Evolutionary conservation across 805 yeast species (phyloP).

Genomic region (Metschnikowia reukaufii): DNA sequence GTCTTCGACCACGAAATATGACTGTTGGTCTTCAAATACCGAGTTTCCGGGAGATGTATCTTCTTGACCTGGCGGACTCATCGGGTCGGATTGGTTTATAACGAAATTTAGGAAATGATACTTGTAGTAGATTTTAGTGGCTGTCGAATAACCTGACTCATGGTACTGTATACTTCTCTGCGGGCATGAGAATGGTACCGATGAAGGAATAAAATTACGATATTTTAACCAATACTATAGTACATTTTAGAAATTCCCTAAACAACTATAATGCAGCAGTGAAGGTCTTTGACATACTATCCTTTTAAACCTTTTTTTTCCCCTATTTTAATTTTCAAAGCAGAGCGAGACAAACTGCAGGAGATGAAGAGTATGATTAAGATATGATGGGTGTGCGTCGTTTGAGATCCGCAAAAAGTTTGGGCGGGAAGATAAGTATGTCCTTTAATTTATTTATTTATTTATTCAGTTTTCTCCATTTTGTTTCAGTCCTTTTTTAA

Average conservation of each 20-base stretch:
- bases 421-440: too few relatives aligned
- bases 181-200: background rate
- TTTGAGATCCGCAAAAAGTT: too few relatives aligned
- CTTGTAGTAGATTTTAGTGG: background rate
- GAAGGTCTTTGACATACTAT: too few relatives aligned
- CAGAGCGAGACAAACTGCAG: too few relatives aligned
- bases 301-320: too few relatives aligned
- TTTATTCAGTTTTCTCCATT: too few relatives aligned
- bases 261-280: too few relatives aligned
- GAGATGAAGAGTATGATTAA: too few relatives aligned
- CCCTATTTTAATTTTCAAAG: too few relatives aligned
- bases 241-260: too few relatives aligned
- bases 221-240: background rate
- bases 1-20: slow-evolving; percentile 1
- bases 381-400: too few relatives aligned
- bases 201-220: background rate
- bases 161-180: slow-evolving; percentile 7
- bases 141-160: background rate
- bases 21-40: background rate
- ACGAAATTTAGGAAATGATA: background rate
- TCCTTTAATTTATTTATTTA: too few relatives aligned
- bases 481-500: background rate
- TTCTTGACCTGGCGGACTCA: slow-evolving; percentile 4
- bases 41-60: background rate
- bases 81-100: background rate